phyloP scores from a whole-genome alignment of 192 early-diverging fungal genomes.

The Haplosporangium gracile region DNA sequence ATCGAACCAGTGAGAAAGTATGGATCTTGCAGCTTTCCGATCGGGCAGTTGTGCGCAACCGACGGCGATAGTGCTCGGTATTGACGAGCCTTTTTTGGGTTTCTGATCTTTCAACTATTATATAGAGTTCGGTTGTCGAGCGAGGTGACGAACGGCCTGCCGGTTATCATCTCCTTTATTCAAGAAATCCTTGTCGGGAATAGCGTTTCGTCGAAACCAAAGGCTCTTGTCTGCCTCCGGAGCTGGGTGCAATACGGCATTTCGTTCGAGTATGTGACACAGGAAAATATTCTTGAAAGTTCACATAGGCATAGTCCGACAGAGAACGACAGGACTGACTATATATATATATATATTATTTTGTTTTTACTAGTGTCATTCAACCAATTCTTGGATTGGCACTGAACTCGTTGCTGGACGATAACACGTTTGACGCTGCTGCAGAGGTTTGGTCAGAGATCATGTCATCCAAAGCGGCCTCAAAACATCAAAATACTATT shows the following conservation, averaged over 20 bases:
- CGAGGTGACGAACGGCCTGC: constrained; percentile 25
- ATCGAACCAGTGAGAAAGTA: constrained; percentile 62
- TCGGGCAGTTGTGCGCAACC: background rate
- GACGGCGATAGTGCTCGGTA: constrained; percentile 17
- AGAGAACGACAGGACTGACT: background rate
- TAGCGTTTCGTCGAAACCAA: constrained; percentile 56
- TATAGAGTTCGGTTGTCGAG: constrained; percentile 35
- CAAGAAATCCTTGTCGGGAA: constrained; percentile 32
- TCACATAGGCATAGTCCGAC: background rate
- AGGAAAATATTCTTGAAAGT: background rate
- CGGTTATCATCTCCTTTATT: constrained; percentile 33
- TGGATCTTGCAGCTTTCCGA: background rate
- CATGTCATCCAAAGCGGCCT: constrained; percentile 57
- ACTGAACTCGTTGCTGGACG: constrained; percentile 55
- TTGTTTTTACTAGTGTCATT: constrained; percentile 39
- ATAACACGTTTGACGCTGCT: constrained; percentile 63
- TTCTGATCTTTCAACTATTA: constrained; percentile 36
- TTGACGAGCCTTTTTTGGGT: constrained; percentile 38
- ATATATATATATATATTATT: background rate
- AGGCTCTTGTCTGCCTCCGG: constrained; percentile 62
- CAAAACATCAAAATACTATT: constrained; percentile 54
- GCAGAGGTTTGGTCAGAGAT: constrained; percentile 67
- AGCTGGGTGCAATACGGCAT: constrained; percentile 71
- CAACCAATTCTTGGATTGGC: constrained; percentile 58
- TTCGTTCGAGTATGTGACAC: constrained; percentile 61